A percentile compares a stretch with the other conserved stretches of the same genome.
These are phyloP conservation scores for Yamadazyma friedrichii DNA, from an alignment of 1,139 yeast species.

Conservation along the genomic window DNA sequence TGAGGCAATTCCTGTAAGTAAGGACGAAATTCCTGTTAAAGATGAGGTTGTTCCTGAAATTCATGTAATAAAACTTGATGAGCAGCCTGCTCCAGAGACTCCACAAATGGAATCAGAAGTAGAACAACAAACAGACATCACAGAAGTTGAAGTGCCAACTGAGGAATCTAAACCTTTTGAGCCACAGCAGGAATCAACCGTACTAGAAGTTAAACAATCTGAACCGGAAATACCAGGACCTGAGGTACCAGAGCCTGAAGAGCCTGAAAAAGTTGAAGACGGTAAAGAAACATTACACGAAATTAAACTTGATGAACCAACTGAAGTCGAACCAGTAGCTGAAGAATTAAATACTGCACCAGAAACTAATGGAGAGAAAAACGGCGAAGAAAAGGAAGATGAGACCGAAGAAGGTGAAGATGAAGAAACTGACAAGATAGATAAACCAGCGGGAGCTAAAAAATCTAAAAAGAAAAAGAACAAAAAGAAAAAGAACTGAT, in stretches of 20 bases:
- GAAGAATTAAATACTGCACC: background rate
- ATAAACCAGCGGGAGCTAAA: background rate
- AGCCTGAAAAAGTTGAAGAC: constrained; percentile 1
- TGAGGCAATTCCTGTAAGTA: no score
- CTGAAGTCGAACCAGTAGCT: background rate
- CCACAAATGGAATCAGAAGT: no score
- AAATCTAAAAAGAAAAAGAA: constrained; percentile 13
- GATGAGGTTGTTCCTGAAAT: background rate
- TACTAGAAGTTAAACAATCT: background rate
- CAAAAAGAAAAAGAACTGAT: constrained; percentile 16
- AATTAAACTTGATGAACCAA: constrained; percentile 11
- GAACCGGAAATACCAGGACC: background rate
- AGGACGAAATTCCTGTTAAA: background rate
- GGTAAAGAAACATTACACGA: constrained; percentile 7
- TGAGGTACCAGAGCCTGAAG: background rate
- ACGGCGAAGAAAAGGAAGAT: constrained; percentile 18
- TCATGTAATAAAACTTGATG: background rate
- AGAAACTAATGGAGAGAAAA: background rate
- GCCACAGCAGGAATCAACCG: no score
- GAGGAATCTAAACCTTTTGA: no score
- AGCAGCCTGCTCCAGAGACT: no score
- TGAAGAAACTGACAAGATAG: constrained; percentile 5
- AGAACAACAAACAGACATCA: no score
- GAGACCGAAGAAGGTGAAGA: constrained; percentile 17
- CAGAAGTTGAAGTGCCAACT: background rate